Evolutionary conservation across 192 early-diverging fungal species (phyloP).

Genomic region (Endogone sp.): DNA sequence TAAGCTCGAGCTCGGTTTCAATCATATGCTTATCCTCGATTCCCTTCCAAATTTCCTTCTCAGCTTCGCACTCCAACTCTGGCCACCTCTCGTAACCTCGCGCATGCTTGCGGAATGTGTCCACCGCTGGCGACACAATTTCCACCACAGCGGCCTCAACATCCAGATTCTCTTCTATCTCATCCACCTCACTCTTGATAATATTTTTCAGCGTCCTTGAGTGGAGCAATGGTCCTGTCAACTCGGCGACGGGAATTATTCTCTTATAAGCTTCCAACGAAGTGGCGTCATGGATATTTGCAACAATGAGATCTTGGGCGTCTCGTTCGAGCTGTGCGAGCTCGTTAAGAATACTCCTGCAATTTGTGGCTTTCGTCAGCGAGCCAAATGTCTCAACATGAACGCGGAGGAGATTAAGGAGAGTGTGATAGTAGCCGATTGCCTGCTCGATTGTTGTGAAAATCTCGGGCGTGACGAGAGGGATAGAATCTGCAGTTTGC

Average conservation of each 20-base stretch:
- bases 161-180: not conserved
- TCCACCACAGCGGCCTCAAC: not conserved
- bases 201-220: not conserved
- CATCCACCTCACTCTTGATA: not conserved
- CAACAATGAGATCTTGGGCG: not conserved
- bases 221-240: not conserved
- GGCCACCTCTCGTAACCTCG: not conserved
- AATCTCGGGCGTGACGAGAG: not conserved
- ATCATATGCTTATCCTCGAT: not conserved
- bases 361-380: not conserved
- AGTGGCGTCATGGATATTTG: not conserved
- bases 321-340: not conserved
- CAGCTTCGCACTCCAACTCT: not conserved
- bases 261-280: not conserved
- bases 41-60: not conserved
- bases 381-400: not conserved
- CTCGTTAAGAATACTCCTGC: not conserved
- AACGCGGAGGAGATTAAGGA: not conserved
- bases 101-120: not conserved
- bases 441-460: not conserved
- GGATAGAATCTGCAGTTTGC: not conserved
- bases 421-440: not conserved
- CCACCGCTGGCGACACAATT: not conserved
- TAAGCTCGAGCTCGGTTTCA: not conserved
- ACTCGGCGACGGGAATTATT: not conserved